Percentiles rank a stretch among this genome's conserved stretches.
These are phyloP conservation scores for Saccharomyces paradoxus DNA, from an alignment of 805 yeast genomes.

Conservation along the genomic window DNA sequence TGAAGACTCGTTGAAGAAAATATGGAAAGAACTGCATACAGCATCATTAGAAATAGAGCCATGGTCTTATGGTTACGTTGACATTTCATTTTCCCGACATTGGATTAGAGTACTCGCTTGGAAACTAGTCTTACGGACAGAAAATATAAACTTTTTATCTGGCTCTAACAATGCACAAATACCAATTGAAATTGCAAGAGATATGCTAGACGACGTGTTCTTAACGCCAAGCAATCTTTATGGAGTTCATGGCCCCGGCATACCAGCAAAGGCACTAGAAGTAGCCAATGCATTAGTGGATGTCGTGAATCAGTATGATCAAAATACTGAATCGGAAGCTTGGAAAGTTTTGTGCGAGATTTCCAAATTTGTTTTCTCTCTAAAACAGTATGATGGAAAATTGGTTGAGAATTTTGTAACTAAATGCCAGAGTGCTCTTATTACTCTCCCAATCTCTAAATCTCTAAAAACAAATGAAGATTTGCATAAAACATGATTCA, in stretches of 20 bases:
- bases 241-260: background rate
- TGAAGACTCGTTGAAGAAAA: background rate
- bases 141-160: background rate
- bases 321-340: background rate
- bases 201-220: background rate
- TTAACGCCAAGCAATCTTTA: background rate
- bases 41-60: background rate
- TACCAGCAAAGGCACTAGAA: background rate
- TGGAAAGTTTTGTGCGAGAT: background rate
- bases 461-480: background rate
- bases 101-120: background rate
- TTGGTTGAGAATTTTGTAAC: background rate
- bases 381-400: background rate
- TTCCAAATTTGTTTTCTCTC: background rate
- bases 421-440: background rate
- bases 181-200: background rate
- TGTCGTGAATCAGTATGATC: background rate
- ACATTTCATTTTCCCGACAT: background rate
- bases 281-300: background rate
- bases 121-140: background rate
- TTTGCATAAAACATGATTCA: background rate
- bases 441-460: background rate
- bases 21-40: background rate
- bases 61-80: background rate
- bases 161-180: background rate